Base-by-base conservation (phyloP, 805 yeast genomes). In the Candida koratica region DNA sequence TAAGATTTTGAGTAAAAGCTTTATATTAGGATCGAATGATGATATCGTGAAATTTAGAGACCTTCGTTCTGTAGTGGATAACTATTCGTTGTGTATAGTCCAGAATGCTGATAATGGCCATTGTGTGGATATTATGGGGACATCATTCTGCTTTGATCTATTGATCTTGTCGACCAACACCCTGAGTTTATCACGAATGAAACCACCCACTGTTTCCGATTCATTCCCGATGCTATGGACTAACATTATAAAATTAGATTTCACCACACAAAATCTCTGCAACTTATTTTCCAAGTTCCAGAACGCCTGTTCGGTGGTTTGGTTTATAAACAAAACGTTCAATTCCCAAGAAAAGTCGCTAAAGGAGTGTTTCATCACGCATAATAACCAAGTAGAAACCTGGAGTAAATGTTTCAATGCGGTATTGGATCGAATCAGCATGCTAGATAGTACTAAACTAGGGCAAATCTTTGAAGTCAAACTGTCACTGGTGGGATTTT, bases 401-500 rank as follows among this genome's bases (percentile, higher is more conserved):
- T 25, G 30, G n/a, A 20, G 30, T 22, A 25, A 15, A 5, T 20
- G 27, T 6, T 25, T 36, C 43, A 27, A 35, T 54, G 2, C 35
- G 37, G 20, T 30, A 5, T 19, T 36, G 24, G 31, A 30, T 13
- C 61, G 58, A 33, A 38, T 65, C 7, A 52, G 67, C 15, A 45
- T 64, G 34, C 49, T 56, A 9, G 62, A 64, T 12, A 56, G 61
- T 5, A 32, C 41, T 0, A 43, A 42, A 4, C 43, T 66, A 15
- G 46, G 49, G 25, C 36, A 37, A 3, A 45, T 63, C 1, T 50
- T 64, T 15, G 26, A 32, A 1, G 48, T 57, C n/a, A 37, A 36
- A 0, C 55, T 58, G 2, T 70, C 78, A 4, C 63, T 81, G 32
- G 52, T 55, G n/a, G 83, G 89, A 0, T 69, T 84, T 38, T 83